Evolutionary conservation across 768 basidiomycete species (phyloP).

Genomic region (Boletus coccyginus): DNA sequence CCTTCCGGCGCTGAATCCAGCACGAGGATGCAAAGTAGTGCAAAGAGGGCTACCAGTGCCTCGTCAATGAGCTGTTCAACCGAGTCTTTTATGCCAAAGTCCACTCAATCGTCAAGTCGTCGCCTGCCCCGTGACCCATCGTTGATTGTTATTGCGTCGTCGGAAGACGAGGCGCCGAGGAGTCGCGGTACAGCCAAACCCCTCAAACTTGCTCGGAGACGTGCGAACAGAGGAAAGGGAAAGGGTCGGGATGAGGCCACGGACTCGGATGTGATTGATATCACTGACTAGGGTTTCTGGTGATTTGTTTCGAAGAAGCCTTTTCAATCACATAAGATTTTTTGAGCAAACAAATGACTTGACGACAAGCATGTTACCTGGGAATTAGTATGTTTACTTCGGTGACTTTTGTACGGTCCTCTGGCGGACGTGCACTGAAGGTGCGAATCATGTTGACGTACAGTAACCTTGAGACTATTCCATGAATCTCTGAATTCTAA

Average conservation of each 20-base stretch:
- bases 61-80: conserved; percentile 15
- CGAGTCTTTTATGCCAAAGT: conserved; percentile 11
- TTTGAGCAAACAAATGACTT: background rate
- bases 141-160: conserved; percentile 18
- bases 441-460: background rate
- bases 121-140: conserved; percentile 21
- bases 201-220: conserved; percentile 8
- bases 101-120: conserved; percentile 17
- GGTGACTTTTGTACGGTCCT: background rate
- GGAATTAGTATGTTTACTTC: background rate
- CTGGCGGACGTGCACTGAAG: background rate
- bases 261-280: conserved; percentile 52
- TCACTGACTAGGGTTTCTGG: conserved; percentile 36
- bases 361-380: background rate
- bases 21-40: conserved; percentile 9
- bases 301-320: background rate
- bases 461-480: too few species aligned
- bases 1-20: conserved; percentile 14
- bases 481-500: too few species aligned
- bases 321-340: background rate
- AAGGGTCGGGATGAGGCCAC: conserved; percentile 35
- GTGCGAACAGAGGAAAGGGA: conserved; percentile 2
- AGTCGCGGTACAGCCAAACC: background rate
- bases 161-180: conserved; percentile 14
- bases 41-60: conserved; percentile 6